Base-by-base conservation (phyloP, 208 protist species). In the Crithidia acanthocephali region DNA sequence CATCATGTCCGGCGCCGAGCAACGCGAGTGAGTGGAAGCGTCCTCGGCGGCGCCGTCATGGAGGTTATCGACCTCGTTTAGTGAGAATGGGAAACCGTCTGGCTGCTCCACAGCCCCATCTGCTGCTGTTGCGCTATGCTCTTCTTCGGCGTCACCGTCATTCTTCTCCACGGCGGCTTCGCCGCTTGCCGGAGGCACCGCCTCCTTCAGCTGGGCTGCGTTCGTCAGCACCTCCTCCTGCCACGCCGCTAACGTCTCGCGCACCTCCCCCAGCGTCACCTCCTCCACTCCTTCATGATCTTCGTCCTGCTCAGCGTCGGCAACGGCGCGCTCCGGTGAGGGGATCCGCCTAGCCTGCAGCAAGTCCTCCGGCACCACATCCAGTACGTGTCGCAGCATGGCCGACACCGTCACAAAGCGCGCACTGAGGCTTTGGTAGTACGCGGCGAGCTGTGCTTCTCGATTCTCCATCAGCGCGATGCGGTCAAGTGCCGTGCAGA, bases 361-460 rank as follows among this genome's bases (percentile, higher is more conserved):
- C 3, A 61, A 40, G 0, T 67, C 64, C 32, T 52, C 9, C 18
- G 72, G 72, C 25, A 72, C 32, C 2, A 72, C 67, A 20, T 85
- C 82, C 11, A 85, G 53, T 40, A 88, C 57, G 55, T 81, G 74
- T 15, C 75, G 85, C 61, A 91, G 69, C 48, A 81, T 62, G 6
- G 83, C 78, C 6, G 78, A 77, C 6, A 88, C 40, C 0, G 74
- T 79, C 20, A 88, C 74, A 63, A 83, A 89, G 16, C 74, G 74
- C 8, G 22, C 32, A 37, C 80, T 69, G 9, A 92, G 72, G 25
- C 51, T 56, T 48, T 74, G 72, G 77, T 84, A 88, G 45, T 85
- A 83, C n/a, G 16, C 66, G 13, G 63, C 51, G 55, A 75, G 47
- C 2, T 60, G 48, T 18, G 50, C 61, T 27, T 80, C 61, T 4